These are phyloP conservation scores for Leucocoprinus leucothites DNA, from an alignment of 768 basidiomycete genomes.

Conservation along the genomic window DNA sequence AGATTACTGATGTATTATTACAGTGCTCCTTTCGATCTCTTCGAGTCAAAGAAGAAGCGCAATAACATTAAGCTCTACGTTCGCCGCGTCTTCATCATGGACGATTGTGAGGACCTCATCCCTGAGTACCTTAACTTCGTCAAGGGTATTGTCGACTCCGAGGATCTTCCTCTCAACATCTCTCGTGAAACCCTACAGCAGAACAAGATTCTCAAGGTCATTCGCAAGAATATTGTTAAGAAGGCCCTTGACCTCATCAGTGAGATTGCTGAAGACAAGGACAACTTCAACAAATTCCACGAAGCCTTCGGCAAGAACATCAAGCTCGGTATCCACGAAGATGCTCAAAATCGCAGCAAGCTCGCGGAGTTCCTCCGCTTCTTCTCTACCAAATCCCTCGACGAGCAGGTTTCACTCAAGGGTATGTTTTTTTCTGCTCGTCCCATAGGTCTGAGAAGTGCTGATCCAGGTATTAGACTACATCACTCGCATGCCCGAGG, in stretches of 20 bases:
- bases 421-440: constrained; percentile 40
- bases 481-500: constrained; percentile 98
- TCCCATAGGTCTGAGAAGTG: not conserved
- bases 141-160: constrained; percentile 99
- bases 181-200: constrained; percentile 99
- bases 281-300: constrained; percentile 96
- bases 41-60: constrained; percentile 99
- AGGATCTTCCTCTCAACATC: constrained; percentile 99
- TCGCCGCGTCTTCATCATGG: constrained; percentile 99
- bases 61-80: constrained; percentile 99
- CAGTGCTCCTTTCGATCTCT: constrained; percentile 98
- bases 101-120: constrained; percentile 98
- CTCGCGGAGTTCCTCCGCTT: constrained; percentile 99
- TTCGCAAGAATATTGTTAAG: constrained; percentile 99
- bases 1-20: constrained; percentile 7
- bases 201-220: constrained; percentile 99
- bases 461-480: constrained; percentile 59
- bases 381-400: constrained; percentile 90
- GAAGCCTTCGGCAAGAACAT: constrained; percentile 99
- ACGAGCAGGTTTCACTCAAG: constrained; percentile 92
- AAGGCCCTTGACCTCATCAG: constrained; percentile 92
- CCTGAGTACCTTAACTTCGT: constrained; percentile 99
- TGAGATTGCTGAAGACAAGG: constrained; percentile 99
- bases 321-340: constrained; percentile 99
- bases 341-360: constrained; percentile 98